Evolutionary conservation across 495 filamentous ascomycete genomes (phyloP).

Genomic region (Hamigera avellanea): DNA sequence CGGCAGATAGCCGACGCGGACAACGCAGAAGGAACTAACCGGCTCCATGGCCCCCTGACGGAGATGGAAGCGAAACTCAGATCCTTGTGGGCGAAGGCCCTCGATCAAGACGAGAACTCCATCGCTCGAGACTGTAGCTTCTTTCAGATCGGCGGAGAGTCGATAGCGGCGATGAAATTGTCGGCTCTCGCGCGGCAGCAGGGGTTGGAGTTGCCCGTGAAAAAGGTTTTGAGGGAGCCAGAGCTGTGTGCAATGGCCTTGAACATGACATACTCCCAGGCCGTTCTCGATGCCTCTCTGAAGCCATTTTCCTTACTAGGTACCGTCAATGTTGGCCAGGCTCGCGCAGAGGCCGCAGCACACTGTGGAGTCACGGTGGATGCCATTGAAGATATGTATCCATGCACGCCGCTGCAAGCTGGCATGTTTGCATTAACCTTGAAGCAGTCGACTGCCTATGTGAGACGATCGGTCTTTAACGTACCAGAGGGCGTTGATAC

Average conservation of each 20-base stretch:
- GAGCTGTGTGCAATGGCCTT: not conserved
- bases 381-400: conserved; percentile 38
- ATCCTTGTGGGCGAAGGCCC: too few species aligned
- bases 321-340: conserved; percentile 10
- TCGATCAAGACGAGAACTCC: too few species aligned
- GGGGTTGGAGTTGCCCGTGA: too few species aligned
- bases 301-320: conserved; percentile 13
- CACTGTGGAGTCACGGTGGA: not conserved
- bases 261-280: not conserved
- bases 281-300: not conserved
- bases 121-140: too few species aligned
- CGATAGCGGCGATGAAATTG: conserved; percentile 41
- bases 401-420: conserved; percentile 44
- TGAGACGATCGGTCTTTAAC: not conserved
- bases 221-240: conserved; percentile 13
- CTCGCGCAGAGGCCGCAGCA: not conserved
- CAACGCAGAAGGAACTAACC: too few species aligned
- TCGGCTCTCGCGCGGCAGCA: too few species aligned
- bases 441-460: not conserved
- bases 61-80: too few species aligned
- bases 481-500: too few species aligned
- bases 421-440: conserved; percentile 31
- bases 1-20: too few species aligned
- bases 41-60: too few species aligned
- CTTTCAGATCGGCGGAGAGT: conserved; percentile 43